Evolutionary conservation across 257 asterid genomes (phyloP), one percentile per base, ranked within the genome.

Genomic region (Pogostemon cablin): DNA sequence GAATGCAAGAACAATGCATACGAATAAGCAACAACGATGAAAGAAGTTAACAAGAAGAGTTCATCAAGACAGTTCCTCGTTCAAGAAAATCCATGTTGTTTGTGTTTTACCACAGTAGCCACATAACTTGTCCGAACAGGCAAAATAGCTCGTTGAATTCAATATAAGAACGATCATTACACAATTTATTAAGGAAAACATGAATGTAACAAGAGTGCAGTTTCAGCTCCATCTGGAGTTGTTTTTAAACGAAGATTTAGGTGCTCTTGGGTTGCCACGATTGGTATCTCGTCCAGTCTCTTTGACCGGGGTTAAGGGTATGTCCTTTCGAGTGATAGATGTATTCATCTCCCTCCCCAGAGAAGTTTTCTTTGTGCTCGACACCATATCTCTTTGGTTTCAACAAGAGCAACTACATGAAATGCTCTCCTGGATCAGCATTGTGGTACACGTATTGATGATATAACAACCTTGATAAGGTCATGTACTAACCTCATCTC

Each of bases 261-360:
- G 76, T 64, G 83, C 86, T 84, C 74, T 85, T 80, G 62, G 98
- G 96, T 73, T 91, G 86, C 99, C 99, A 95, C 1, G 97, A 62
- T 76, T 95, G 84, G 80, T 89, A 91, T 74, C 93, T 85, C 0
- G 97, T 95, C 99, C 98, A 95, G 80, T 95, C 93, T 81, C 99
- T 88, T 75, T 95, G 99, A 40, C 92, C 98, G 5, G 97, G 96
- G 85, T 95, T 84, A 32, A 95, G 96, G 68, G 87, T 59, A 54
- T 95, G 99, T 39, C 99, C 99, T 79, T 95, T 91, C 49, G 99
- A 95, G 83, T 95, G 99, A 75, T 95, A 95, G 69, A 95, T 95
- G 81, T 85, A 91, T 55, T 87, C 90, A 34, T 95, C 99, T 65
- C 99, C 99, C 86, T 91, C 93, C n/a, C 99, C 98, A 11, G 99